Conservation (phyloP, 2,329 filamentous ascomycete genomes). For the Cladophialophora yegresii region DNA sequence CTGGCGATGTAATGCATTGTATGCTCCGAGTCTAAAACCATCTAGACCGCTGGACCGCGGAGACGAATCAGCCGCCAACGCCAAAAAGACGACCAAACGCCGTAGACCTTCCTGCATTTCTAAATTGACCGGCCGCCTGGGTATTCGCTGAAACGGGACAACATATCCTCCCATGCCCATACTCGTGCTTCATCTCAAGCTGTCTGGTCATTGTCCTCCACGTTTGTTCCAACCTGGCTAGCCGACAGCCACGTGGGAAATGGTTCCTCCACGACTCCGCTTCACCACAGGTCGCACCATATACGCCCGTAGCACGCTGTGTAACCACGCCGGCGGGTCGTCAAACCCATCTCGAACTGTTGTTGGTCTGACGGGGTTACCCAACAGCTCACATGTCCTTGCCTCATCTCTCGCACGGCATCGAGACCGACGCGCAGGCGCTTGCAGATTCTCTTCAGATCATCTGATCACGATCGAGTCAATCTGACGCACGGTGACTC, state of each 20-base stretch:
- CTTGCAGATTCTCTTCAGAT: neutral
- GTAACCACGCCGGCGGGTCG: neutral
- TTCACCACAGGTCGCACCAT: neutral
- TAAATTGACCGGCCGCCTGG: neutral
- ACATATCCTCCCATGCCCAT: neutral
- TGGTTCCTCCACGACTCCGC: neutral
- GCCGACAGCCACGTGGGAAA: neutral
- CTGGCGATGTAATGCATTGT: neutral
- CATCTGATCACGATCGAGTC: conserved; percentile 4
- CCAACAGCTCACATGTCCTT: conserved; percentile 5
- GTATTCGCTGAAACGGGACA: neutral
- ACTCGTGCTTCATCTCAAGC: neutral
- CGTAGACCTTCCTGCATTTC: neutral
- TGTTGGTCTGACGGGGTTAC: neutral
- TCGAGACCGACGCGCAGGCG: neutral
- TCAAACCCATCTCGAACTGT: neutral
- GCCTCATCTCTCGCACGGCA: neutral
- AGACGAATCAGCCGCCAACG: neutral
- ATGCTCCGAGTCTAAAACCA: neutral
- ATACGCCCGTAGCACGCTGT: conserved; percentile 6
- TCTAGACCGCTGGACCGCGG: neutral
- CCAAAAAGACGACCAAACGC: neutral
- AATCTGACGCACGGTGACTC: conserved; percentile 1
- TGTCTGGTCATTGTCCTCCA: neutral
- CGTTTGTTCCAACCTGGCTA: neutral